Conservation (phyloP, 2,329 filamentous ascomycete species). For the Aureobasidium sp. region DNA sequence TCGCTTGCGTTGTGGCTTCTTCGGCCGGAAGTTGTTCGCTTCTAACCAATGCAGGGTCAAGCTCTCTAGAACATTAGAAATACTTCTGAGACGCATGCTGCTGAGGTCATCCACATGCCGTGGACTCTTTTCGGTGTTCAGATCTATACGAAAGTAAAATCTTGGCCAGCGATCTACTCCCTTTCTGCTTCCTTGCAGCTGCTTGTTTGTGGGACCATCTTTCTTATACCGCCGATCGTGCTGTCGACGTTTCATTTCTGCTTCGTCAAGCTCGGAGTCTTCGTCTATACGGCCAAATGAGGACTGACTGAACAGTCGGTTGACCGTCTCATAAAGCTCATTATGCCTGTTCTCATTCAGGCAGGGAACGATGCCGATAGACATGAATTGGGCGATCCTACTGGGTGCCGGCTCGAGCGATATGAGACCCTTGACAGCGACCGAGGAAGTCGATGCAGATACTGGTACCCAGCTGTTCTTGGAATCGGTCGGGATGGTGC, state of each 20-base stretch:
- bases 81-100: constrained; percentile 39
- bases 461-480: constrained; percentile 61
- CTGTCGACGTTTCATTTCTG: constrained; percentile 31
- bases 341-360: constrained; percentile 50
- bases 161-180: constrained; percentile 78
- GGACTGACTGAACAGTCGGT: constrained; percentile 68
- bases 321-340: constrained; percentile 69
- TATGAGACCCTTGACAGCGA: constrained; percentile 64
- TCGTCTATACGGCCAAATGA: constrained; percentile 62
- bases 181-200: constrained; percentile 51
- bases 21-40: constrained; percentile 61
- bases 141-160: constrained; percentile 69
- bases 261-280: constrained; percentile 28
- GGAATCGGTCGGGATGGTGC: constrained; percentile 50
- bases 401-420: constrained; percentile 64
- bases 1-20: constrained; percentile 21
- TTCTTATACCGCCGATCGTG: constrained; percentile 39
- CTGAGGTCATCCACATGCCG: neutral
- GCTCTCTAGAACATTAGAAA: constrained; percentile 59
- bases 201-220: constrained; percentile 44
- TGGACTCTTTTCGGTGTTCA: constrained; percentile 21
- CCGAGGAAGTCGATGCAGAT: constrained; percentile 54
- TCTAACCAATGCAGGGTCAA: constrained; percentile 69
- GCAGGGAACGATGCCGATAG: constrained; percentile 65
- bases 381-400: constrained; percentile 72